Percentiles rank a stretch among this genome's conserved stretches.
Evolutionary conservation across 148 eudicot genomes (phyloP).

Genomic region (Drosera capensis): DNA sequence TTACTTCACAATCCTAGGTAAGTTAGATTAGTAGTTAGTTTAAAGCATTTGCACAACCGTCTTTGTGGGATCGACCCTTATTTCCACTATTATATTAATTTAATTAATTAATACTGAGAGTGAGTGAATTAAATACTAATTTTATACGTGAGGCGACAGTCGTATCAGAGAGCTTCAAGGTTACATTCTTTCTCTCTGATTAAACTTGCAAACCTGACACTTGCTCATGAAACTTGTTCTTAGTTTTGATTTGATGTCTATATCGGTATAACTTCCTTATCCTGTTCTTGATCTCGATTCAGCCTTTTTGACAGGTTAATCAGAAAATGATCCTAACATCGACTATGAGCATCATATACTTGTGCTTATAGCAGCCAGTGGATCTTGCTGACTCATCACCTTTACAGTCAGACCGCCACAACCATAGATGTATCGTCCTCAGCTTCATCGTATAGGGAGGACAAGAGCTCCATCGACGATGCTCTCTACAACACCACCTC

Average conservation of each 20-base stretch:
- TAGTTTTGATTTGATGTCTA: slow-evolving; percentile 45
- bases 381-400: slow-evolving; percentile 47
- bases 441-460: slow-evolving; percentile 41
- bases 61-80: too few relatives aligned
- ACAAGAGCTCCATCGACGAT: slow-evolving; percentile 55
- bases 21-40: too few relatives aligned
- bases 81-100: too few relatives aligned
- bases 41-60: too few relatives aligned
- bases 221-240: slow-evolving; percentile 8
- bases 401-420: slow-evolving; percentile 26
- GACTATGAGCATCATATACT: slow-evolving; percentile 80
- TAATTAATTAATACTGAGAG: too few relatives aligned
- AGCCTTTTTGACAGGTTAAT: slow-evolving; percentile 46
- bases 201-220: background rate
- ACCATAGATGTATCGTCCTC: slow-evolving; percentile 39
- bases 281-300: too few relatives aligned
- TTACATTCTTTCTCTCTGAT: slow-evolving; percentile 8
- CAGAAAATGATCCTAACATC: slow-evolving; percentile 77
- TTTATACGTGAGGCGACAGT: too few relatives aligned
- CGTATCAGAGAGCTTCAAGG: slow-evolving; percentile 91
- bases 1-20: too few relatives aligned
- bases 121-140: too few relatives aligned
- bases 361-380: slow-evolving; percentile 58
- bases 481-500: slow-evolving; percentile 41
- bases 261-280: too few relatives aligned